Conservation (phyloP, 495 filamentous ascomycete species). For the Aspergillus homomorphus region DNA sequence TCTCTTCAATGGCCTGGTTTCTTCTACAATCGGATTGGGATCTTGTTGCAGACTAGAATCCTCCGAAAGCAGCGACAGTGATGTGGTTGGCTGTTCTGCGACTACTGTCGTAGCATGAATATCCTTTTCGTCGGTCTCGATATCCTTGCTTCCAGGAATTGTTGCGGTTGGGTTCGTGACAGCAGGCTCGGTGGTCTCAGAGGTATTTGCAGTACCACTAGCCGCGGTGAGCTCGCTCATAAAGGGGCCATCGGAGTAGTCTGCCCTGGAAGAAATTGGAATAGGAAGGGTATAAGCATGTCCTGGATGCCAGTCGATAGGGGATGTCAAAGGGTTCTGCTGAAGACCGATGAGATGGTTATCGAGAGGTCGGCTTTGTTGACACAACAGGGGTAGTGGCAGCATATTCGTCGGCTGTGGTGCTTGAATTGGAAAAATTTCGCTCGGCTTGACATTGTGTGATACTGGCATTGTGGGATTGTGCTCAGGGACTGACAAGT, state of each 20-base stretch:
- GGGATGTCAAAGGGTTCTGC: neutral
- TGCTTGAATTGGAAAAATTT: neutral
- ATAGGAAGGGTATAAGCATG: constrained; percentile 1
- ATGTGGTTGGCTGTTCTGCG: neutral
- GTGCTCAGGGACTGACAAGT: neutral
- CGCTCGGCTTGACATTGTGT: neutral
- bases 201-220: neutral
- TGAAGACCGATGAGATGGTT: neutral
- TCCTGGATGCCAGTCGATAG: neutral
- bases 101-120: neutral
- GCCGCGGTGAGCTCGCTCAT: neutral
- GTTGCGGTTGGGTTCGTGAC: neutral
- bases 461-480: neutral
- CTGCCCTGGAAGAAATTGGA: neutral
- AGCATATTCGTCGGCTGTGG: neutral
- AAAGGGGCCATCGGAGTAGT: constrained; percentile 22
- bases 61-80: neutral
- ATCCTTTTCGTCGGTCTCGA: neutral
- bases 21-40: neutral
- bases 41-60: neutral
- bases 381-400: neutral
- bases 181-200: neutral
- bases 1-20: constrained; percentile 7
- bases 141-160: neutral
- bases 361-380: neutral